Evolutionary conservation across 805 yeast genomes (phyloP), one percentile per base, ranked within the genome.

Genomic region (Candida endomychidarum): DNA sequence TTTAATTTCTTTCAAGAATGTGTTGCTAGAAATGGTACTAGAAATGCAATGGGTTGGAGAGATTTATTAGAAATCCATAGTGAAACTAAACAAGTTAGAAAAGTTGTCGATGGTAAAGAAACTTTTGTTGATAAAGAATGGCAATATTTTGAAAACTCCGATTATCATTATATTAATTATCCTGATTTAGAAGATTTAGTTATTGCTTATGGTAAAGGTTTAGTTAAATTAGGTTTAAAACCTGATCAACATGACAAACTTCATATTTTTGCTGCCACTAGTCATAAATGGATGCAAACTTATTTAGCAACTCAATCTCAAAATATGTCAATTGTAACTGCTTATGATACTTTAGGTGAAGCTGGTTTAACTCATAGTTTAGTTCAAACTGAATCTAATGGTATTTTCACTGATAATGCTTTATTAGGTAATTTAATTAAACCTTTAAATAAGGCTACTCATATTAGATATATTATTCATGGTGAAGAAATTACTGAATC

Each of bases 331-430:
- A 75, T 85, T 42, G 98, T 89, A 28, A 93, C 99, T 11, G 98
- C 99, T 26, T 93, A 93, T 63, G 97, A 90, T 62, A 88, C 96
- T 30, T 73, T 90, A 50, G 97, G 97, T 42, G 95, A 88, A 63
- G 74, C 75, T 25, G 96, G 96, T 17, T 74, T 90, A 56, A 83
- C 83, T 42, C 95, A 85, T 64, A 89, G 97, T 2, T 72, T 93
- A 56, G 73, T 76, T 28, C 86, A 90, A 67, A 88, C 98, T 3
- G 86, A 74, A 35, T 79, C 96, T 19, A 72, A 64, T 39, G 95
- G 83, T 16, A 72, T 93, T 44, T 88, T 84, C 64, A 85, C 96
- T 33, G 98, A 93, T 60, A 89, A 85, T 56, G 71, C 77, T 14
- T 73, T 90, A 45, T 72, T 93, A 51, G 55, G 58, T 23, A 75